phyloP scores from a whole-genome alignment of 177 flowering plant genomes.

The Vitis hybrid region DNA sequence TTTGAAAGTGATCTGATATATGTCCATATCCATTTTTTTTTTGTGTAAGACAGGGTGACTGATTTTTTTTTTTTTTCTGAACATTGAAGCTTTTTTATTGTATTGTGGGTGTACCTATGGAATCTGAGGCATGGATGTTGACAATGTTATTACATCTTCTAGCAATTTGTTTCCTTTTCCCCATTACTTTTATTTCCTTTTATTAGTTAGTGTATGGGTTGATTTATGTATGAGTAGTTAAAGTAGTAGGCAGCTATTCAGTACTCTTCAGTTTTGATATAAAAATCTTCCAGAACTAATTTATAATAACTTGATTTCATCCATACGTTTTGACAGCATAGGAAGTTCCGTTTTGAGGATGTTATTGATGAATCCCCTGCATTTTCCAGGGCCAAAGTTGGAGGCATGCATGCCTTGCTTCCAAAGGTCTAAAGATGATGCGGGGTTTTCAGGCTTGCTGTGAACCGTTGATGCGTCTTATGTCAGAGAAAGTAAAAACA shows the following conservation, averaged over 20 bases:
- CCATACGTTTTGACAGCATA: slow-evolving; percentile 29
- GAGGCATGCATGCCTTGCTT: slow-evolving; percentile 37
- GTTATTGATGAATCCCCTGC: slow-evolving; percentile 20
- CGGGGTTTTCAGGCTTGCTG: slow-evolving; percentile 35
- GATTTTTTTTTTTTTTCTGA: not conserved
- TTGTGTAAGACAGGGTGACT: not conserved
- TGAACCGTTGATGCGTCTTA: slow-evolving; percentile 19
- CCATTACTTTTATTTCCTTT: not conserved
- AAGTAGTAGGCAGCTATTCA: slow-evolving; percentile 3
- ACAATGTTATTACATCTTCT: not conserved
- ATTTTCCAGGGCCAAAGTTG: slow-evolving; percentile 39
- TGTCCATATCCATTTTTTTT: not conserved
- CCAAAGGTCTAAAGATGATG: slow-evolving; percentile 46
- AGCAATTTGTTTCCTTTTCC: not conserved
- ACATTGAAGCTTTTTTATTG: not conserved
- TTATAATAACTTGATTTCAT: slow-evolving; percentile 14
- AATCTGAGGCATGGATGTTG: not conserved
- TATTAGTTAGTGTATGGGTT: not conserved
- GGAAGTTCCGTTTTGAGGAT: slow-evolving; percentile 18
- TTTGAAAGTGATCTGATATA: not conserved
- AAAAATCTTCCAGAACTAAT: slow-evolving; percentile 2
- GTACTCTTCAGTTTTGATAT: slow-evolving; percentile 16
- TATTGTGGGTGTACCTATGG: not conserved
- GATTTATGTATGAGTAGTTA: not conserved
- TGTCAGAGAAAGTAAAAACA: slow-evolving; percentile 9